Conservation (phyloP, 2,329 filamentous ascomycete genomes). For the Pseudocercospora vitis region DNA sequence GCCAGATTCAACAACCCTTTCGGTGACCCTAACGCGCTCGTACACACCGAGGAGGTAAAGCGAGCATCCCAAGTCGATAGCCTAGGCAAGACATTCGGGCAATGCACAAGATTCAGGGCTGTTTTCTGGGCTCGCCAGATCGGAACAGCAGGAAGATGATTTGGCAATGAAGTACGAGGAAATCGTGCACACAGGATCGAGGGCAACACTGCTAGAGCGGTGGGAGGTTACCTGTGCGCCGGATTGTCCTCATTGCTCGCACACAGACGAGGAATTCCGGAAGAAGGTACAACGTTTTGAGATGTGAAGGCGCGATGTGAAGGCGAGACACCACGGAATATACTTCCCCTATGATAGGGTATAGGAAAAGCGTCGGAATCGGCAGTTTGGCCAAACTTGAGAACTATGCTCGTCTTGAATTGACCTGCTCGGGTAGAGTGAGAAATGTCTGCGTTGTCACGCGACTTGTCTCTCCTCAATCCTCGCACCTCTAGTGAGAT, state of each 20-base stretch:
- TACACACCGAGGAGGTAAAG: too few species aligned
- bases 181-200: too few species aligned
- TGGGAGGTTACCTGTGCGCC: background rate
- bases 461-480: background rate
- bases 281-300: too few species aligned
- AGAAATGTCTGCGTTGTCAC: background rate
- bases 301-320: background rate
- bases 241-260: background rate
- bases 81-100: background rate
- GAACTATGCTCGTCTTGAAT: constrained; percentile 5
- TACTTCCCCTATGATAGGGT: too few species aligned
- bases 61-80: too few species aligned
- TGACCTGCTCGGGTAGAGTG: constrained; percentile 10
- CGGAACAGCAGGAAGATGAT: background rate
- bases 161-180: background rate
- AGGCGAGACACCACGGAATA: too few species aligned
- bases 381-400: too few species aligned
- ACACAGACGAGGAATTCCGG: background rate
- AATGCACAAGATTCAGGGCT: background rate
- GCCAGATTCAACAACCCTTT: too few species aligned
- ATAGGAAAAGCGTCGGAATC: too few species aligned
- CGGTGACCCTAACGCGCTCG: too few species aligned
- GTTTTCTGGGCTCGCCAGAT: too few species aligned
- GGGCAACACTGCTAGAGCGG: background rate
- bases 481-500: constrained; percentile 1